Percentiles rank a stretch among this genome's conserved stretches.
Evolutionary conservation across 1,284 basidiomycete species (phyloP).

Genomic region (Dichomitus squalens): DNA sequence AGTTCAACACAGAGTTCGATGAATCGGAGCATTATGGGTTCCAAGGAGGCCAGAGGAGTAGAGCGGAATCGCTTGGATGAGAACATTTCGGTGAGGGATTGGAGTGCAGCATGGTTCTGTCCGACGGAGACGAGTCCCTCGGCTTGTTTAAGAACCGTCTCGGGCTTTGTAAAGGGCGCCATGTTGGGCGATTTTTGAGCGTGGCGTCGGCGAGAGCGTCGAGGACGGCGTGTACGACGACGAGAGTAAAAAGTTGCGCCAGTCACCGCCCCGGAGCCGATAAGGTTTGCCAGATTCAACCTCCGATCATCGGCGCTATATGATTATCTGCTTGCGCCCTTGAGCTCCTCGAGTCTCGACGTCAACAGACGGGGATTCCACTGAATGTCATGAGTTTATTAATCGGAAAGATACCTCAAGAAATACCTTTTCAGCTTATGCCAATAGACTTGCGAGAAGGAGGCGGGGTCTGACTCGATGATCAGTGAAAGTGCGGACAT

Average conservation of each 20-base stretch:
- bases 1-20: conserved; percentile 97
- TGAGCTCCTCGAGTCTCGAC: too few species aligned
- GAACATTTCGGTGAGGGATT: conserved; percentile 91
- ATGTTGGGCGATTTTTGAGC: conserved; percentile 41
- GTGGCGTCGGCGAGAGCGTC: conserved; percentile 11
- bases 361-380: too few species aligned
- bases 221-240: conserved; percentile 15
- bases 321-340: background rate
- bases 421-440: too few species aligned
- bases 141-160: conserved; percentile 90
- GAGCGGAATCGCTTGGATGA: conserved; percentile 93
- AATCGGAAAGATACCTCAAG: too few species aligned
- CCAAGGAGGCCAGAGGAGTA: conserved; percentile 86
- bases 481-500: too few species aligned
- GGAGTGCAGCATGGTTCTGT: conserved; percentile 86
- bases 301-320: background rate
- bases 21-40: conserved; percentile 94
- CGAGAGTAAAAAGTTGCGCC: conserved; percentile 15
- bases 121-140: conserved; percentile 92
- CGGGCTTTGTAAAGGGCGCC: conserved; percentile 91
- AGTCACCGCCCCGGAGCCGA: background rate
- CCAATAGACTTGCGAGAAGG: too few species aligned
- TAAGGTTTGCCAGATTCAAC: background rate
- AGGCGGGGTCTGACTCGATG: too few species aligned
- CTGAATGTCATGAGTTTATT: too few species aligned